A percentile compares a stretch with the other conserved stretches of the same genome.
These are phyloP conservation scores for Ogataea ganodermae DNA, from an alignment of 805 yeast genomes.

Conservation along the genomic window DNA sequence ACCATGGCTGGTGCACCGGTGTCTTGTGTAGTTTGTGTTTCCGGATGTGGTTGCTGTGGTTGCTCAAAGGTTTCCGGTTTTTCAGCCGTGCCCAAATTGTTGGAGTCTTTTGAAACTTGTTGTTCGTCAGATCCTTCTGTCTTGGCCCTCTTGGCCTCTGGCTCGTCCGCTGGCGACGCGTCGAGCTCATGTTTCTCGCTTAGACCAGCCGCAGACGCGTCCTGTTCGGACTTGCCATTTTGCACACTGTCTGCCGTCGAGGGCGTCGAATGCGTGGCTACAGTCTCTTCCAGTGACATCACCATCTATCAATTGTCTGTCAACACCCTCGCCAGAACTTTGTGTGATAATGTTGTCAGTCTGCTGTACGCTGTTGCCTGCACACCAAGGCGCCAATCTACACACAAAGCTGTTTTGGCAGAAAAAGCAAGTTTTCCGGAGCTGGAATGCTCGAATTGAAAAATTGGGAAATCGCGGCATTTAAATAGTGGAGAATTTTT, in stretches of 20 bases:
- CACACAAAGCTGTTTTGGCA: conserved; percentile 19
- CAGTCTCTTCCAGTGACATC: conserved; percentile 32
- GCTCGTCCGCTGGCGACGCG: conserved; percentile 9
- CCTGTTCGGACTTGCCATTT: conserved; percentile 16
- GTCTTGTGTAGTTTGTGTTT: conserved; percentile 14
- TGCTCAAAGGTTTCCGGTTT: background rate
- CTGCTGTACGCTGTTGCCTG: conserved; percentile 5
- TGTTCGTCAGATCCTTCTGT: conserved; percentile 7
- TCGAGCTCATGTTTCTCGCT: conserved; percentile 16
- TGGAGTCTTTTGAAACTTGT: background rate
- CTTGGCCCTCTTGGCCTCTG: conserved; percentile 16
- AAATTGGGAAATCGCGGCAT: conserved; percentile 27
- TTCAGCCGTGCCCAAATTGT: conserved; percentile 1
- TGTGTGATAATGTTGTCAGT: background rate
- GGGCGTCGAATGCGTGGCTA: conserved; percentile 19
- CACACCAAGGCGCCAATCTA: conserved; percentile 5
- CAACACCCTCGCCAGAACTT: conserved; percentile 6
- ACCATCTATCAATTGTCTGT: conserved; percentile 21
- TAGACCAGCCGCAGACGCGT: conserved; percentile 3
- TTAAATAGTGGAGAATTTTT: conserved; percentile 25
- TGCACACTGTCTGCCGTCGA: conserved; percentile 15
- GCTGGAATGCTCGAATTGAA: conserved; percentile 15
- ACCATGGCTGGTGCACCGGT: conserved; percentile 27
- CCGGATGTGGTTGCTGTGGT: background rate
- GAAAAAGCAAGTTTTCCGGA: conserved; percentile 16